A percentile compares a stretch with the other conserved stretches of the same genome.
These are phyloP conservation scores for Ascochyta pisi DNA, from an alignment of 2,329 filamentous ascomycete species.

Conservation along the genomic window DNA sequence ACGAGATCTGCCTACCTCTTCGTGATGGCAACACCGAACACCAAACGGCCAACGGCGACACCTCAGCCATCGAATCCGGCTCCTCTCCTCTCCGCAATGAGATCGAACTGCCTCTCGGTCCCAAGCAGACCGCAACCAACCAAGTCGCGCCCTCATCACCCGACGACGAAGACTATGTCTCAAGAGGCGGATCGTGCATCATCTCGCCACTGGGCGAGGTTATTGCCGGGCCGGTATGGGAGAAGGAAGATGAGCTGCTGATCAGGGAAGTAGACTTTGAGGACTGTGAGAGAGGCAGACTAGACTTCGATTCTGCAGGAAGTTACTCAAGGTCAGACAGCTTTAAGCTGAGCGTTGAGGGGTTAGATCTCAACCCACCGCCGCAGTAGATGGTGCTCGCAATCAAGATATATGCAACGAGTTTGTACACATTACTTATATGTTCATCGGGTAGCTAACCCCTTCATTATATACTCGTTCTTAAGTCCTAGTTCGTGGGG, in stretches of 20 bases:
- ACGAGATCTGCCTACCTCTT: constrained; percentile 57
- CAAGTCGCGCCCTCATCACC: constrained; percentile 12
- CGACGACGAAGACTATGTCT: constrained; percentile 62
- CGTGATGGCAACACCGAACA: constrained; percentile 21
- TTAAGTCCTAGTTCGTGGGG: not conserved
- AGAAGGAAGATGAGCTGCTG: constrained; percentile 71
- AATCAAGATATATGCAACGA: no score
- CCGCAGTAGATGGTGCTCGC: constrained; percentile 39
- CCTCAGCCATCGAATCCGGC: constrained; percentile 34
- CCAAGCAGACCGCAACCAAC: constrained; percentile 23
- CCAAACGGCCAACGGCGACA: constrained; percentile 19
- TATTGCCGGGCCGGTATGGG: constrained; percentile 82
- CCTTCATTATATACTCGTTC: no score
- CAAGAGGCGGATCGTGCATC: constrained; percentile 82
- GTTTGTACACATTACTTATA: not conserved
- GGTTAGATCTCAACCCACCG: constrained; percentile 66
- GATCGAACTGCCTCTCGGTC: constrained; percentile 24
- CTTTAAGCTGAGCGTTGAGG: constrained; percentile 66
- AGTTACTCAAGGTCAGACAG: constrained; percentile 80
- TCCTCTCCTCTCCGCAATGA: constrained; percentile 18
- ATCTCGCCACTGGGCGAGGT: constrained; percentile 81
- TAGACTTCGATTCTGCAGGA: constrained; percentile 85
- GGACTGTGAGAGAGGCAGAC: constrained; percentile 79
- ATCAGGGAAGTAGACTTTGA: constrained; percentile 82
- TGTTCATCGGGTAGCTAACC: no score